phyloP scores from a whole-genome alignment of 345 rosid species.

The Mercurialis annua region DNA sequence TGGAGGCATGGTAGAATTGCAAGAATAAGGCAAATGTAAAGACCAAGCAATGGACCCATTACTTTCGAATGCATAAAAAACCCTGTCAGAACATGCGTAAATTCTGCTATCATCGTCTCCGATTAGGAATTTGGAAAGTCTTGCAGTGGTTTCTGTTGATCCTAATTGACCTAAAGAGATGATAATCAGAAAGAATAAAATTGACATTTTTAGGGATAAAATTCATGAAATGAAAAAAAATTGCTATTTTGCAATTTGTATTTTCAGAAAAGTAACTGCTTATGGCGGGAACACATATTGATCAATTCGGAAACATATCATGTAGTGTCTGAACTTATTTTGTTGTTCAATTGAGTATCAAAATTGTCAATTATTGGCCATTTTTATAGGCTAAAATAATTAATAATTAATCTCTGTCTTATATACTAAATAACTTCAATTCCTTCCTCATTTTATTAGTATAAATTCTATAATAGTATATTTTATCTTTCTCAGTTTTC shows the following conservation, averaged over 20 bases:
- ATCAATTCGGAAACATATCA: neutral
- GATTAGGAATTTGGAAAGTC: slow-evolving; percentile 62
- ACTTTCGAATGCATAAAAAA: slow-evolving; percentile 61
- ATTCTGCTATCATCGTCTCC: slow-evolving; percentile 66
- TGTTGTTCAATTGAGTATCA: no score
- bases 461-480: no score
- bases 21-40: slow-evolving; percentile 50
- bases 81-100: slow-evolving; percentile 59
- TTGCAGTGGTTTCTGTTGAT: slow-evolving; percentile 20
- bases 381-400: no score
- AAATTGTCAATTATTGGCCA: neutral
- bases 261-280: neutral
- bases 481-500: no score
- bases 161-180: slow-evolving; percentile 29
- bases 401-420: no score
- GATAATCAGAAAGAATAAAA: neutral
- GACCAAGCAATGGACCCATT: slow-evolving; percentile 85
- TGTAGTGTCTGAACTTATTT: no score
- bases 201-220: neutral
- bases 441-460: no score
- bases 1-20: slow-evolving; percentile 50
- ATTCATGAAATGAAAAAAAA: neutral
- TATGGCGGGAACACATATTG: slow-evolving; percentile 5
- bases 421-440: no score
- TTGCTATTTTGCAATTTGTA: neutral